A percentile compares a stretch with the other conserved stretches of the same genome.
Evolutionary conservation across 2,329 filamentous ascomycete genomes (phyloP).

Genomic region (Tothia fuscella): DNA sequence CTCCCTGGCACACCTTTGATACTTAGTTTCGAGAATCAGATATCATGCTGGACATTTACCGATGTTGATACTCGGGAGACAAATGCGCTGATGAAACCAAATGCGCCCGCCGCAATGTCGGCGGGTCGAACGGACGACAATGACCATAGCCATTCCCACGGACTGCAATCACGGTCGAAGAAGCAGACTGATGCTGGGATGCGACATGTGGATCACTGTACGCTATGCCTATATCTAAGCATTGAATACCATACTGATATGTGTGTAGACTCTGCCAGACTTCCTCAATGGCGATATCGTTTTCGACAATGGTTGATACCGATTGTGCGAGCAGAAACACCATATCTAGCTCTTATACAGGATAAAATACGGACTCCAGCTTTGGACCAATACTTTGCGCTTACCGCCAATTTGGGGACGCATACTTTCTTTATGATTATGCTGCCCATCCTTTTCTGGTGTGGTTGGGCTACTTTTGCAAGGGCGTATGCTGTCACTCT

Average conservation of each 20-base stretch:
- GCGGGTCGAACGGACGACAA: not conserved
- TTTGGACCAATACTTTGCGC: conserved; percentile 92
- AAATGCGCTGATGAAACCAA: conserved; percentile 7
- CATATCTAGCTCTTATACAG: conserved; percentile 82
- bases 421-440: conserved; percentile 99
- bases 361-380: conserved; percentile 65
- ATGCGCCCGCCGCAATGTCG: conserved; percentile 6
- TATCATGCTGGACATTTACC: too few relatives aligned
- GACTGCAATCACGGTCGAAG: not conserved
- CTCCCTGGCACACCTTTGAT: too few relatives aligned
- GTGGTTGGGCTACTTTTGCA: conserved; percentile 71
- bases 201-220: conserved; percentile 55
- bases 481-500: conserved; percentile 55
- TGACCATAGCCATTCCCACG: not conserved
- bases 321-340: conserved; percentile 87
- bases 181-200: conserved; percentile 55
- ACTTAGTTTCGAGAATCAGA: too few relatives aligned
- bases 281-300: conserved; percentile 80
- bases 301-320: conserved; percentile 74
- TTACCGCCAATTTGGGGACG: conserved; percentile 89
- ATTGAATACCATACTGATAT: not conserved
- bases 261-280: conserved; percentile 59
- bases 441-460: conserved; percentile 93
- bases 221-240: conserved; percentile 16
- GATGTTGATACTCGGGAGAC: not conserved